Evolutionary conservation across 1,139 yeast genomes (phyloP).

Genomic region (Hanseniaspora uvarum): DNA sequence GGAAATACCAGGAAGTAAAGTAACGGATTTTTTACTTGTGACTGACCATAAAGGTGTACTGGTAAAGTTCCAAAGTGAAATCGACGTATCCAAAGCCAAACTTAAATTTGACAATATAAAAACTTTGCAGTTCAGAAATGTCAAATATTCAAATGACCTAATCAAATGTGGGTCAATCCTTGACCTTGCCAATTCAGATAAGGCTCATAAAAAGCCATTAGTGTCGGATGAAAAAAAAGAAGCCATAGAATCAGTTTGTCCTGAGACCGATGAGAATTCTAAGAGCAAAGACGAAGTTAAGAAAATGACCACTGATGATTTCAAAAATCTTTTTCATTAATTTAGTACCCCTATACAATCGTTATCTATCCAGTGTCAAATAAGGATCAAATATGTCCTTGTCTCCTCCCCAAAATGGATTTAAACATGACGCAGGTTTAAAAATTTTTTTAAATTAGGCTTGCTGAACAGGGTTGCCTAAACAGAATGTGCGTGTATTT

Average conservation of each 20-base stretch:
- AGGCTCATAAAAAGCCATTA: too few relatives aligned
- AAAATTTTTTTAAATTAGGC: too few relatives aligned
- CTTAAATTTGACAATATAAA: slow-evolving; percentile 35
- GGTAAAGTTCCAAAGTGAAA: slow-evolving; percentile 41
- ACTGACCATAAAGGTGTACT: slow-evolving; percentile 45
- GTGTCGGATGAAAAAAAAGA: neutral
- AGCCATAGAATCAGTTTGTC: neutral
- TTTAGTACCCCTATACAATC: neutral
- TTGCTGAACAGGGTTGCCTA: too few relatives aligned
- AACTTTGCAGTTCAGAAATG: slow-evolving; percentile 35
- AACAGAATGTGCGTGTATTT: too few relatives aligned
- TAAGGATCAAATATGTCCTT: too few relatives aligned
- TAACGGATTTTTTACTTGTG: slow-evolving; percentile 34
- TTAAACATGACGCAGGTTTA: too few relatives aligned
- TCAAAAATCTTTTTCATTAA: neutral
- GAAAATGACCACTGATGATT: slow-evolving; percentile 3
- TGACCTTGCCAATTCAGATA: neutral
- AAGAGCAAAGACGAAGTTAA: neutral
- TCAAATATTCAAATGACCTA: neutral
- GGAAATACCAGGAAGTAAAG: slow-evolving; percentile 25
- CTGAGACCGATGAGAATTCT: neutral
- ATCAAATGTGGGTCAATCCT: slow-evolving; percentile 1
- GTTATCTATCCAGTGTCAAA: too few relatives aligned
- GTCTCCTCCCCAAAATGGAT: too few relatives aligned
- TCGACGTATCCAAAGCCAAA: slow-evolving; percentile 49